Evolutionary conservation across 441 rosid genomes (phyloP).

Genomic region (Syzygium malaccense): DNA sequence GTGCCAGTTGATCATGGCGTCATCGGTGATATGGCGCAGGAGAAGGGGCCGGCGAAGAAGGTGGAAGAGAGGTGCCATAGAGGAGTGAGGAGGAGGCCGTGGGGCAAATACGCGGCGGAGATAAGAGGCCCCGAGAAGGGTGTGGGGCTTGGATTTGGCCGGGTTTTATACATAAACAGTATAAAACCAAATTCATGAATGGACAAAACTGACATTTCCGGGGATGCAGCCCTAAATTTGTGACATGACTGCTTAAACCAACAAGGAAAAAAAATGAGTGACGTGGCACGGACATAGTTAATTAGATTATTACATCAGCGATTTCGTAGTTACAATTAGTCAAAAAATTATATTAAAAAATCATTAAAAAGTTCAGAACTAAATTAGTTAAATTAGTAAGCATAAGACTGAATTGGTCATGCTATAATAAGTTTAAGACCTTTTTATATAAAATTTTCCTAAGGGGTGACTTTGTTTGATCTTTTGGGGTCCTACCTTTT

Average conservation of each 20-base stretch:
- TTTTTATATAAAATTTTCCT: accelerated
- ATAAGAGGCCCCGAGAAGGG: neutral
- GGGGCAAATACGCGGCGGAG: neutral
- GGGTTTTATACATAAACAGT: neutral
- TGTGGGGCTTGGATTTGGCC: neutral
- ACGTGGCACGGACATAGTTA: accelerated
- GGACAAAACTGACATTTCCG: neutral
- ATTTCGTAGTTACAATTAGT: accelerated
- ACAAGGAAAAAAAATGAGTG: neutral
- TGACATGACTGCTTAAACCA: accelerated
- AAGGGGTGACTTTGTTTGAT: accelerated
- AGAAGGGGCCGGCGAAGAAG: neutral
- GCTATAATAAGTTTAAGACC: accelerated
- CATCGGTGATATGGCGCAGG: neutral
- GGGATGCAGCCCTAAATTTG: neutral
- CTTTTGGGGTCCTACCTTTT: neutral
- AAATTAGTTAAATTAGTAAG: accelerated
- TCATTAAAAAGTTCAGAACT: accelerated
- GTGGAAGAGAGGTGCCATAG: neutral
- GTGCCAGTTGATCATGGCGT: neutral
- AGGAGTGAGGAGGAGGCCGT: neutral
- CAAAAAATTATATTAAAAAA: accelerated
- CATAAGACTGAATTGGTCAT: accelerated
- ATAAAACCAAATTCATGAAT: neutral
- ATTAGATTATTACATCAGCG: accelerated